phyloP scores from a whole-genome alignment of 257 asterid genomes.

The Paulownia fortunei region DNA sequence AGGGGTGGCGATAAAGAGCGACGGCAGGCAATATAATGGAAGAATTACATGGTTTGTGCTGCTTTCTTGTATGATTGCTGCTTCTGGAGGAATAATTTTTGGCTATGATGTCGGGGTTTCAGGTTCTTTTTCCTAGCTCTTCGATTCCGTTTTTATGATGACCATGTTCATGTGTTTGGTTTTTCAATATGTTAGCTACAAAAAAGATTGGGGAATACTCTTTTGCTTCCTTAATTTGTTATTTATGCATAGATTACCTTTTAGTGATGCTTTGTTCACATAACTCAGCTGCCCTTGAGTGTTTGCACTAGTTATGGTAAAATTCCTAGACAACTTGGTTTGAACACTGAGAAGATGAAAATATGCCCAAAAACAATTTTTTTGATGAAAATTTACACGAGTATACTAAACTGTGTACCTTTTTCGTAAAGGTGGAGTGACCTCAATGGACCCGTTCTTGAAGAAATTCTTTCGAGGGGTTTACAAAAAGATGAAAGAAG shows the following conservation, averaged over 20 bases:
- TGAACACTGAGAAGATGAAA: too few relatives aligned
- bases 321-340: background rate
- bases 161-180: background rate
- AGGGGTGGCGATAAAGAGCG: slow-evolving; percentile 29
- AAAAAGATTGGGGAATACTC: too few relatives aligned
- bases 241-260: background rate
- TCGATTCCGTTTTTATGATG: background rate
- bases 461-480: slow-evolving; percentile 56
- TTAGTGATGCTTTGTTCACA: background rate
- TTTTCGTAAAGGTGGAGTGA: slow-evolving; percentile 58
- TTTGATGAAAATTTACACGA: too few relatives aligned
- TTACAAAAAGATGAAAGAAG: slow-evolving; percentile 44
- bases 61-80: slow-evolving; percentile 56
- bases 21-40: slow-evolving; percentile 46
- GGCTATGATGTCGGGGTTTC: slow-evolving; percentile 61
- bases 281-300: too few relatives aligned
- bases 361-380: too few relatives aligned
- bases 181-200: too few relatives aligned
- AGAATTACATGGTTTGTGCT: slow-evolving; percentile 45
- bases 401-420: background rate
- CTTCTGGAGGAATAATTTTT: slow-evolving; percentile 55
- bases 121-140: slow-evolving; percentile 29
- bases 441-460: slow-evolving; percentile 62
- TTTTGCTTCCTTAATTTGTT: background rate
- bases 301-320: background rate